These are phyloP conservation scores for Amylostereum areolatum DNA, from an alignment of 1,284 basidiomycete species.

Conservation along the genomic window DNA sequence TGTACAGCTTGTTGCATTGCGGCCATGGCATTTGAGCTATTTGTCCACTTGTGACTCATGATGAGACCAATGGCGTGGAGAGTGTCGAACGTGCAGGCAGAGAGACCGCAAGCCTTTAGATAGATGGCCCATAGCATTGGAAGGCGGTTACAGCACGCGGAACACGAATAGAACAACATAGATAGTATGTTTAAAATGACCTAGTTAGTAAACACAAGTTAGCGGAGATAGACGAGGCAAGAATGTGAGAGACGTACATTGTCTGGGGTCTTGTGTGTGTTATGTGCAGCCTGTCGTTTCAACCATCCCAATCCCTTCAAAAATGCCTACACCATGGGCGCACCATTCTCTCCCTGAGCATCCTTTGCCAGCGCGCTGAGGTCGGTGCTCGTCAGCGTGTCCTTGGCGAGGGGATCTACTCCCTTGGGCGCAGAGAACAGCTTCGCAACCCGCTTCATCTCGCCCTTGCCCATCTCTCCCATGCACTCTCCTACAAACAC, in stretches of 20 bases:
- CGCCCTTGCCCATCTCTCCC: neutral
- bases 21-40: neutral
- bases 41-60: slow-evolving; percentile 24
- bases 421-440: neutral
- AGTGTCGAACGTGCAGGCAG: slow-evolving; percentile 20
- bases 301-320: slow-evolving; percentile 14
- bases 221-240: no score
- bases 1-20: slow-evolving; percentile 11
- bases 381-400: neutral
- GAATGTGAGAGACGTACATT: slow-evolving; percentile 17
- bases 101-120: slow-evolving; percentile 19
- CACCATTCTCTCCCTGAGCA: slow-evolving; percentile 8
- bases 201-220: no score
- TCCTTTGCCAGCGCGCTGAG: neutral
- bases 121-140: slow-evolving; percentile 19
- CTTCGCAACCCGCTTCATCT: neutral
- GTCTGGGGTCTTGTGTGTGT: slow-evolving; percentile 21
- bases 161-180: slow-evolving; percentile 1
- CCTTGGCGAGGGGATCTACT: neutral
- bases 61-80: slow-evolving; percentile 20
- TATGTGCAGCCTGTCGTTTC: slow-evolving; percentile 12
- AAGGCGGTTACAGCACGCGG: neutral
- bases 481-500: slow-evolving; percentile 14
- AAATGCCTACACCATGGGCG: slow-evolving; percentile 19
- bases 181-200: neutral